Percentiles rank a stretch among this genome's conserved stretches.
These are phyloP conservation scores for Westerdykella aurantiaca DNA, from an alignment of 2,329 filamentous ascomycete species.

Conservation along the genomic window DNA sequence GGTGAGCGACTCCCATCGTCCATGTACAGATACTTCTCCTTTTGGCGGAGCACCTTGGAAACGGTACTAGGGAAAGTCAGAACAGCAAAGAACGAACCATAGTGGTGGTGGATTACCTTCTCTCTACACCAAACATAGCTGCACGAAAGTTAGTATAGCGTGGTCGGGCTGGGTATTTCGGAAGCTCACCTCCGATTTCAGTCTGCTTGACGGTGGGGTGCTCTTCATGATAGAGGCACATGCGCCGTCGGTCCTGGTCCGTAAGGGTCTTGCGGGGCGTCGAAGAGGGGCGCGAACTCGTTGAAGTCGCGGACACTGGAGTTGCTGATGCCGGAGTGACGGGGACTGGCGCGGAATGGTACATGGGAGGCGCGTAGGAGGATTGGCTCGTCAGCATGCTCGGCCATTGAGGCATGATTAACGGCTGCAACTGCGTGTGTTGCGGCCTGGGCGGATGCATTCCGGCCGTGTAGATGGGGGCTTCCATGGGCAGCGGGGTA, in stretches of 20 bases:
- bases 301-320: slow-evolving; percentile 37
- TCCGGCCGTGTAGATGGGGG: slow-evolving; percentile 29
- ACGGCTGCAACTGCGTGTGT: slow-evolving; percentile 37
- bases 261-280: slow-evolving; percentile 83
- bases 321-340: slow-evolving; percentile 36
- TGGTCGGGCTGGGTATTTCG: background rate
- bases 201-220: slow-evolving; percentile 90
- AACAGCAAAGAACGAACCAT: no score
- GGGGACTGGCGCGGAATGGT: slow-evolving; percentile 33
- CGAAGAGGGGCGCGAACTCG: slow-evolving; percentile 42
- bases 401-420: slow-evolving; percentile 39
- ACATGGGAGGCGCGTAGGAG: slow-evolving; percentile 35
- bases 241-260: slow-evolving; percentile 79
- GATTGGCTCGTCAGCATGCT: slow-evolving; percentile 41
- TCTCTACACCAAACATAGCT: slow-evolving; percentile 90
- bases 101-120: slow-evolving; percentile 61
- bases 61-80: slow-evolving; percentile 64
- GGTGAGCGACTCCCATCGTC: slow-evolving; percentile 75
- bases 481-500: slow-evolving; percentile 36
- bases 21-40: slow-evolving; percentile 84
- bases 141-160: slow-evolving; percentile 25
- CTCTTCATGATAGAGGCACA: slow-evolving; percentile 91
- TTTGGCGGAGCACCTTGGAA: slow-evolving; percentile 93
- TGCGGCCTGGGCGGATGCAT: slow-evolving; percentile 39
- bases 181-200: slow-evolving; percentile 74